phyloP scores from a whole-genome alignment of 345 rosid genomes.

The Pistacia vera region DNA sequence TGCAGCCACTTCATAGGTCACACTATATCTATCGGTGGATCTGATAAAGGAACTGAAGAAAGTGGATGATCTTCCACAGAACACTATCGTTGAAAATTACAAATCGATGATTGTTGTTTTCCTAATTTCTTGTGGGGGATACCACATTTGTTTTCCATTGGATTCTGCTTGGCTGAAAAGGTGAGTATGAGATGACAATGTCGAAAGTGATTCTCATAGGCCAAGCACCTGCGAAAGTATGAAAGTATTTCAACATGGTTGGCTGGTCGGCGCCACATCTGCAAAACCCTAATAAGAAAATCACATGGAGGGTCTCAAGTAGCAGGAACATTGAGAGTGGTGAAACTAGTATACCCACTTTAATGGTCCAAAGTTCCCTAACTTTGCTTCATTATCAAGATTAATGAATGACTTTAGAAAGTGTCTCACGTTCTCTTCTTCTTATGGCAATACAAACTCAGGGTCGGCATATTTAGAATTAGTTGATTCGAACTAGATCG shows the following conservation, averaged over 20 bases:
- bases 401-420: background rate
- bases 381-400: background rate
- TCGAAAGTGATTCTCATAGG: background rate
- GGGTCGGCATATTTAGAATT: background rate
- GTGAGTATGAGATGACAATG: background rate
- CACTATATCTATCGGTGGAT: too few relatives aligned
- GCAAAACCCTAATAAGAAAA: background rate
- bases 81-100: background rate
- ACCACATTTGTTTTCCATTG: background rate
- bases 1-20: too few relatives aligned
- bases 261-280: background rate
- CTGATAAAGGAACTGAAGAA: too few relatives aligned
- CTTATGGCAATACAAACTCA: background rate
- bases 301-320: background rate
- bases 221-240: background rate
- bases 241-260: background rate
- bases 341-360: background rate
- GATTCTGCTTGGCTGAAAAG: background rate
- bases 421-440: background rate
- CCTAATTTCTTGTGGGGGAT: slow-evolving; percentile 1
- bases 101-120: too few relatives aligned
- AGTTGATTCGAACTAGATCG: background rate
- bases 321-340: background rate
- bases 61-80: too few relatives aligned
- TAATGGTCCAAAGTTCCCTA: background rate